Conservation (phyloP, 805 yeast genomes). For the Spathaspora gorwiae region DNA sequence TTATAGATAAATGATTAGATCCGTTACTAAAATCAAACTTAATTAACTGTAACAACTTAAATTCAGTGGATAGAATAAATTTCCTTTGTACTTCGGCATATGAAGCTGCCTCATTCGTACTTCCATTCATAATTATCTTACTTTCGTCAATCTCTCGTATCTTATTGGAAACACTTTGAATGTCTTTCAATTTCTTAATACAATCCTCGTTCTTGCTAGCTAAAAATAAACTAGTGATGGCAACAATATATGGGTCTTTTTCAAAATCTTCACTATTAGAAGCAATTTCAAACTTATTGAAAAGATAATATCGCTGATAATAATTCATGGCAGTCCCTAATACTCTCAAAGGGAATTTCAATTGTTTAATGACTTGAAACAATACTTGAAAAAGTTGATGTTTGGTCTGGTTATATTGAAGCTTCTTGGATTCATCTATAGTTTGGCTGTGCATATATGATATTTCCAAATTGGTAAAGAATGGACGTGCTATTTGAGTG, state of each 20-base stretch:
- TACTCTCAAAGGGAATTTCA: constrained; percentile 68
- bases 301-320: constrained; percentile 66
- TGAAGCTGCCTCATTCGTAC: neutral
- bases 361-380: constrained; percentile 45
- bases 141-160: constrained; percentile 32
- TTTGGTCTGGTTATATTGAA: constrained; percentile 46
- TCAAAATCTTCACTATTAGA: constrained; percentile 30
- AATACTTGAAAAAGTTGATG: constrained; percentile 52
- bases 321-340: constrained; percentile 67
- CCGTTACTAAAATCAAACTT: constrained; percentile 76
- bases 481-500: constrained; percentile 55
- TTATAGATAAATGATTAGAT: constrained; percentile 18
- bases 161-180: constrained; percentile 48
- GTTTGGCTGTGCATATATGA: constrained; percentile 47
- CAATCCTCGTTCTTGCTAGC: constrained; percentile 82
- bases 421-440: constrained; percentile 44
- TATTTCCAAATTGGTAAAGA: constrained; percentile 51
- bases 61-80: constrained; percentile 57
- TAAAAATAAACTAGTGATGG: constrained; percentile 61
- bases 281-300: constrained; percentile 50
- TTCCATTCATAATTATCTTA: constrained; percentile 7
- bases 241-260: constrained; percentile 54
- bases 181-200: constrained; percentile 65
- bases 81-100: constrained; percentile 49
- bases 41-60: constrained; percentile 67